Percentiles rank a stretch among this genome's conserved stretches.
Conservation (phyloP, 2,329 filamentous ascomycete genomes). For the Exophiala spinifera region DNA sequence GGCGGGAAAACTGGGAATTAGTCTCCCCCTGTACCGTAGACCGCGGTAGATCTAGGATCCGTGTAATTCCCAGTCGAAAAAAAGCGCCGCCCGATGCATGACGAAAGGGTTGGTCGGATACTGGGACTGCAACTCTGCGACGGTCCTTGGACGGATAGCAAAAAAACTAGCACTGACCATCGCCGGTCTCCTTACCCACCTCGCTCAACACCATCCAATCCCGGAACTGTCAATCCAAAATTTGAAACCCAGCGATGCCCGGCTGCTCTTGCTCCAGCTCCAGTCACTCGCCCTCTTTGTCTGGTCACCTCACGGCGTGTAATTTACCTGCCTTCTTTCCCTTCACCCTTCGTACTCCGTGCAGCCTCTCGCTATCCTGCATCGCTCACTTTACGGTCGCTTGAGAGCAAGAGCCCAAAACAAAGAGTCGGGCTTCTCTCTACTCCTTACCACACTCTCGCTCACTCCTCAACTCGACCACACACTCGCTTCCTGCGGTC, state of each 20-base stretch:
- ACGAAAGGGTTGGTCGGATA: not conserved
- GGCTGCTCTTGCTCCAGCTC: not conserved
- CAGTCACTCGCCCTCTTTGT: not conserved
- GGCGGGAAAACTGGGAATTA: too few species aligned
- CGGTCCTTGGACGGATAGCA: not conserved
- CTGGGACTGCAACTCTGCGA: too few species aligned
- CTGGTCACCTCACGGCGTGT: constrained; percentile 4
- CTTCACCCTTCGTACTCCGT: not conserved
- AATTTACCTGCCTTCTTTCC: constrained; percentile 4
- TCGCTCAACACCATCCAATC: not conserved
- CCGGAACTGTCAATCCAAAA: constrained; percentile 8
- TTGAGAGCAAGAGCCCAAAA: too few species aligned
- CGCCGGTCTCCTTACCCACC: not conserved
- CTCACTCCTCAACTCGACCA: not conserved
- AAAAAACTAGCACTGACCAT: not conserved
- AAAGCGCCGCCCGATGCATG: not conserved
- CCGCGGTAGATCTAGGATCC: too few species aligned
- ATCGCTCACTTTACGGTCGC: too few species aligned
- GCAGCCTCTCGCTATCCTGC: not conserved
- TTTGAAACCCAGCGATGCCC: constrained; percentile 2
- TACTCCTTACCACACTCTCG: not conserved
- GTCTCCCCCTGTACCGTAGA: too few species aligned
- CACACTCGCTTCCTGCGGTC: not conserved
- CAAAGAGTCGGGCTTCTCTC: not conserved
- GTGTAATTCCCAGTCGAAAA: not conserved